Base-by-base conservation (phyloP, 2,329 filamentous ascomycete genomes). In the Rhynchosporium secalis region DNA sequence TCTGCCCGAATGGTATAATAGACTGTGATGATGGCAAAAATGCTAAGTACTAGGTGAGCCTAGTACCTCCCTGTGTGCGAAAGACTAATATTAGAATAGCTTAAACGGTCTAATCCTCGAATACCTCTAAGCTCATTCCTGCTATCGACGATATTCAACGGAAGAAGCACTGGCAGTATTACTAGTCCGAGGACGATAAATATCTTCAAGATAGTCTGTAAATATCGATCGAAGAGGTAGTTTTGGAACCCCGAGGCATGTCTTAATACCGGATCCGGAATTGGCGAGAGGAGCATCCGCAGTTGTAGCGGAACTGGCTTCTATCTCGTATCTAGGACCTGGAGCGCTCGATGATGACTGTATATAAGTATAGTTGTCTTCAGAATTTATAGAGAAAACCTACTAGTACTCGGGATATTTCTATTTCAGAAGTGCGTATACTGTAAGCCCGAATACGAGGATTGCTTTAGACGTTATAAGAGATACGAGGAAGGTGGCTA, bases 151-250 rank as follows among this genome's bases (percentile, higher is more conserved):
- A 51, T 51, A 51, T 51, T 51, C 3, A 51, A 51, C 36, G 12
- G 15, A 51, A 51, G 31, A 51, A 51, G 48, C 28, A 51, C 31
- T 20, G 31, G 48, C 29, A 96, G 80, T 41, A 96, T 87, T 58
- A 96, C 72, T 29, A 84, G 68, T 20, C 89, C 85, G 61, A 96
- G 86, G 1, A 92, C 91, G 28, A 95, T 77, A 73, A 97, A 97
- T 66, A 97, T 95, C 74, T 96, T 88, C 48, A 96, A 82, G 6
- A 97, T 84, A 74, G 90, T 88, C 60, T 88, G 85, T 47, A 92
- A 82, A 72, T 96, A 97, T 63, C 94, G 88, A 2, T 97, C 81
- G 75, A 97, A 97, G 79, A 97, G 95, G 77, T 96, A 98, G 71
- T 92, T 92, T 74, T 98, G 93, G 15, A 65, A 43, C n/a, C 43